Evolutionary conservation across 352 stramenopile species (phyloP).

Genomic region (Phytophthora europaea): DNA sequence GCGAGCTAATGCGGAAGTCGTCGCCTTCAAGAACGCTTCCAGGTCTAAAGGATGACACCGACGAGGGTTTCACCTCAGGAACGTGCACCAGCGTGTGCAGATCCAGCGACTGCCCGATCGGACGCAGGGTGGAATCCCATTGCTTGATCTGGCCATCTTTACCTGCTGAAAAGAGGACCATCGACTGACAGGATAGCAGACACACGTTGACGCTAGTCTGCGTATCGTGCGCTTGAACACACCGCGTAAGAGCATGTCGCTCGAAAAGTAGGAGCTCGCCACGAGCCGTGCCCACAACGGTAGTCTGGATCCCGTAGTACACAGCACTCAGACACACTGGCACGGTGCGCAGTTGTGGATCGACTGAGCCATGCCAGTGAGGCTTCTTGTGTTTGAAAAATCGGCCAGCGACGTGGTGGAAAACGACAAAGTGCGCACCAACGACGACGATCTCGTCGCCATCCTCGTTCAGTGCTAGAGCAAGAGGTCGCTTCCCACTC

Average conservation of each 20-base stretch:
- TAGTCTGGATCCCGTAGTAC: conserved; percentile 67
- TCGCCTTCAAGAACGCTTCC: conserved; percentile 48
- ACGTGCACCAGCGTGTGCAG: conserved; percentile 47
- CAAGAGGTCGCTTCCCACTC: conserved; percentile 48
- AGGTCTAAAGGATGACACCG: conserved; percentile 9
- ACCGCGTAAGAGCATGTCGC: conserved; percentile 56
- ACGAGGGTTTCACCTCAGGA: conserved; percentile 9
- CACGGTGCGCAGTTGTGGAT: conserved; percentile 53
- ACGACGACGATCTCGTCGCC: conserved; percentile 75
- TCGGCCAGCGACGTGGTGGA: conserved; percentile 58
- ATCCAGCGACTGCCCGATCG: conserved; percentile 78
- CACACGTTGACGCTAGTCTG: conserved; percentile 67
- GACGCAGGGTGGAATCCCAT: conserved; percentile 81
- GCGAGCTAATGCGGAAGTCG: conserved; percentile 75
- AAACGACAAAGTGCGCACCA: conserved; percentile 70
- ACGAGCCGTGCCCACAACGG: conserved; percentile 68
- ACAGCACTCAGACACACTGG: conserved; percentile 58
- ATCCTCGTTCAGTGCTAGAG: conserved; percentile 76
- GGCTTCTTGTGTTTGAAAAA: conserved; percentile 83
- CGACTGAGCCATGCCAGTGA: conserved; percentile 40
- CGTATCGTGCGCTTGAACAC: conserved; percentile 68
- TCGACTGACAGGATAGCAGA: conserved; percentile 68
- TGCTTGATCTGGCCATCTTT: conserved; percentile 84
- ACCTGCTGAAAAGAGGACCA: conserved; percentile 81
- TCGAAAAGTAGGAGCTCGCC: conserved; percentile 82